Base-by-base conservation (phyloP, 2,329 filamentous ascomycete genomes). In the Colletotrichum spaethianum region DNA sequence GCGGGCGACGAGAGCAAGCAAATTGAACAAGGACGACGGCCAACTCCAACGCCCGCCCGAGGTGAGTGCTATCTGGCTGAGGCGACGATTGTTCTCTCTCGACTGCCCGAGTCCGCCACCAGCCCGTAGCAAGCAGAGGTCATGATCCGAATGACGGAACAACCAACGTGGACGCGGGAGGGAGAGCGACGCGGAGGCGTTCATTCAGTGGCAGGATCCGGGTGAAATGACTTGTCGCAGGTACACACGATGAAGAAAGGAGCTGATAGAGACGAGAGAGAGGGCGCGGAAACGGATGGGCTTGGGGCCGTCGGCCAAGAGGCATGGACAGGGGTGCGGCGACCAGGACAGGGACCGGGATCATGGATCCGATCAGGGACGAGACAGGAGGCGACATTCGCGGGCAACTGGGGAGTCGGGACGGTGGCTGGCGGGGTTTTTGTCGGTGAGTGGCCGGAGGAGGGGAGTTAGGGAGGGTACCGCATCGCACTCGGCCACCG, bases 201-300 rank as follows among this genome's bases (percentile, higher is more conserved):
- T 62, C 38, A 36, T 53, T 42, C 52, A 65, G 52, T 65, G 26
- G 59, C 42, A 59, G 62, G 52, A 52, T n/a, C 46, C 16, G 59
- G 48, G 12, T 26, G 31, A 40, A 28, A 31, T 61, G 55, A 61
- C 50, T 61, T 42, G 56, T 57, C n/a, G 20, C 14, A 36, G 33
- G 33, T 59, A 18, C 59, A 12, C 5, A 42, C 56, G 44, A 48
- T 33, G 36, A 67, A 33, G 55, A 42, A 56, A 61, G 38, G 20
- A 48, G n/a, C 44, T 48, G 4, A n/a, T 8, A 50, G 46, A 26
- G 46, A 50, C 23, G 23, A 66, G 23, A 42, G 23, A 42, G 16
- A 40, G 62, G 57, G 63, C 63, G 68, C 68, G 68, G 68, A 71
- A 68, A 53, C 64, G 68, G 64, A 66, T 71, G 64, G 60, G 42